phyloP scores from a whole-genome alignment of 2,329 filamentous ascomycete species.

The Claviceps africana region DNA sequence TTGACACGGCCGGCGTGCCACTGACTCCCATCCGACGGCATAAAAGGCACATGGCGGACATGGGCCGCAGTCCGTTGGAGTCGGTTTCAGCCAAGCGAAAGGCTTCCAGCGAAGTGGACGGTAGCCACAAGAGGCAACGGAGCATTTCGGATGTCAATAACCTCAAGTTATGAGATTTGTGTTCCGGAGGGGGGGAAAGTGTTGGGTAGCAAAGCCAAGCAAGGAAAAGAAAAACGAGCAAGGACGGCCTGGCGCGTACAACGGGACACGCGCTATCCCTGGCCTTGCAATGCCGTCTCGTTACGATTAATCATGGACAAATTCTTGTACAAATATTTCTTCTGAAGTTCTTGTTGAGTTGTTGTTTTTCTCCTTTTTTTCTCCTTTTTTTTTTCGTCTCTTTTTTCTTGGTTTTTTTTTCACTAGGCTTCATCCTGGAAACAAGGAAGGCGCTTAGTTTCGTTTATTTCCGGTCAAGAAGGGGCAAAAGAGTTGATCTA shows the following conservation, averaged over 20 bases:
- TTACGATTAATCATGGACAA: not conserved
- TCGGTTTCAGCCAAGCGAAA: constrained; percentile 39
- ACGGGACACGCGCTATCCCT: constrained; percentile 23
- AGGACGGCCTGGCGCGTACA: constrained; percentile 28
- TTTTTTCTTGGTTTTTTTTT: not conserved
- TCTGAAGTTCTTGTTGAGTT: not conserved
- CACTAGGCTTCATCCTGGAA: too few relatives aligned
- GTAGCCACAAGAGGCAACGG: constrained; percentile 40
- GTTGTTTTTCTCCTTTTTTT: too few relatives aligned
- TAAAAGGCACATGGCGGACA: constrained; percentile 31
- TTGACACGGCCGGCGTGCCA: constrained; percentile 52
- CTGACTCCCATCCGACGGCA: constrained; percentile 52
- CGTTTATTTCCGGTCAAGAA: too few relatives aligned
- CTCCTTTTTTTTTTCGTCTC: not conserved
- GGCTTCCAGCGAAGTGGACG: constrained; percentile 29
- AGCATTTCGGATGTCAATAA: constrained; percentile 44
- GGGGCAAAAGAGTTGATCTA: too few relatives aligned
- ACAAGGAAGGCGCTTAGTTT: too few relatives aligned
- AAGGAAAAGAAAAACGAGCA: constrained; percentile 22
- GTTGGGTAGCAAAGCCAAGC: too few relatives aligned
- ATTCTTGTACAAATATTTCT: not conserved
- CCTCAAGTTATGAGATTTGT: constrained; percentile 26
- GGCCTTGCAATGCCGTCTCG: constrained; percentile 19
- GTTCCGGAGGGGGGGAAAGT: not conserved
- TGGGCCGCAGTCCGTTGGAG: constrained; percentile 36